Conservation (phyloP, 148 eudicot genomes). For the Polygonum aviculare region DNA sequence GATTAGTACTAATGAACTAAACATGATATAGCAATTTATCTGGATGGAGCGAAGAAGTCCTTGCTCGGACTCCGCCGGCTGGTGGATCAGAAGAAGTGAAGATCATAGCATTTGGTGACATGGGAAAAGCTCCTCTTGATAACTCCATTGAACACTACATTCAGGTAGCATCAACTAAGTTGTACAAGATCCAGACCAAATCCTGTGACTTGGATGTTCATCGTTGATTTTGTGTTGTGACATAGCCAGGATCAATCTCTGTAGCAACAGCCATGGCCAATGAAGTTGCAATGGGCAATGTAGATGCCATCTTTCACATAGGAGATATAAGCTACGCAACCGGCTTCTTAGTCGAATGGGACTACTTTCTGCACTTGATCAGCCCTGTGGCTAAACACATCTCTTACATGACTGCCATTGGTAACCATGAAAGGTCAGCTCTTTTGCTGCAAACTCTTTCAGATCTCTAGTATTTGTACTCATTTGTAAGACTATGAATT, state of each 20-base stretch:
- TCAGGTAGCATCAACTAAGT: slow-evolving; percentile 23
- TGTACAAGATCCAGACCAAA: neutral
- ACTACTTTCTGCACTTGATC: slow-evolving; percentile 68
- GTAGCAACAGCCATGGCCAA: slow-evolving; percentile 49
- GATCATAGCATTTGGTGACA: slow-evolving; percentile 71
- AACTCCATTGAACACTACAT: slow-evolving; percentile 65
- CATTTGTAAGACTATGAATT: too few species aligned
- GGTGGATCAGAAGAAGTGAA: slow-evolving; percentile 62
- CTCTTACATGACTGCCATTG: slow-evolving; percentile 86
- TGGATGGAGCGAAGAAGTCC: slow-evolving; percentile 61
- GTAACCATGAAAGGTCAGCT: slow-evolving; percentile 81
- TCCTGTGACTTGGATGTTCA: neutral
- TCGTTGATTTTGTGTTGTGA: neutral
- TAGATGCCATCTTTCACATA: slow-evolving; percentile 65
- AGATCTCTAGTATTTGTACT: too few species aligned
- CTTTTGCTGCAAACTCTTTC: neutral
- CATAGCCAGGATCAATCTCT: slow-evolving; percentile 73
- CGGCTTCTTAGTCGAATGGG: slow-evolving; percentile 86
- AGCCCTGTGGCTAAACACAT: slow-evolving; percentile 51
- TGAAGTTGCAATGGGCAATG: slow-evolving; percentile 48
- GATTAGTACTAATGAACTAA: too few species aligned
- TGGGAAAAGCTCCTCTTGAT: slow-evolving; percentile 90
- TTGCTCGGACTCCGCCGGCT: slow-evolving; percentile 57
- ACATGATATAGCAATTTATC: slow-evolving; percentile 33
- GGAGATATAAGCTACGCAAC: slow-evolving; percentile 94